Evolutionary conservation across 2,329 filamentous ascomycete species (phyloP).

Genomic region (Endothia cerciana): DNA sequence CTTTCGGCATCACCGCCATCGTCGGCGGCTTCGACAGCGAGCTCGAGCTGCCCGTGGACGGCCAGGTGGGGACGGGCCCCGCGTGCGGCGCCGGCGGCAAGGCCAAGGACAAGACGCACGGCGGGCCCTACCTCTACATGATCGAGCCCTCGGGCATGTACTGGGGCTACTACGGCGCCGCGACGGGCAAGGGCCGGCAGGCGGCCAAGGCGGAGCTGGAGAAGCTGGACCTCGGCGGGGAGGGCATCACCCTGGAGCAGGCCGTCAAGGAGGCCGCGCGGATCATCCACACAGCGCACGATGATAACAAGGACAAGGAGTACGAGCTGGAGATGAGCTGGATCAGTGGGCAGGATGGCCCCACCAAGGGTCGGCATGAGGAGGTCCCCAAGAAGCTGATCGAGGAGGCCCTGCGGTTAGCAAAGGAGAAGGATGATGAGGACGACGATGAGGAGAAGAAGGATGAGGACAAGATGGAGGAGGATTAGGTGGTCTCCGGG

Average conservation of each 20-base stretch:
- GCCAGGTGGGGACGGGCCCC: conserved; percentile 84
- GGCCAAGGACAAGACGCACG: conserved; percentile 72
- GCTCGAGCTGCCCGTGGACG: conserved; percentile 82
- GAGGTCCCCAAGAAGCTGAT: conserved; percentile 89
- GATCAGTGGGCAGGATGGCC: conserved; percentile 83
- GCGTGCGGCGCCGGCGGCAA: conserved; percentile 82
- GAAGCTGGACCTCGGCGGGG: conserved; percentile 87
- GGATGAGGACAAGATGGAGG: conserved; percentile 84
- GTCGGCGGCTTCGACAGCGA: conserved; percentile 93
- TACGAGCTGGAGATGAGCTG: conserved; percentile 99
- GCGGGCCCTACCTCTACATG: conserved; percentile 96
- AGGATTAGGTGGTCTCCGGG: conserved; percentile 40
- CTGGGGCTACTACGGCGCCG: conserved; percentile 99
- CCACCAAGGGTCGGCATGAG: conserved; percentile 89
- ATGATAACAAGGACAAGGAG: conserved; percentile 99
- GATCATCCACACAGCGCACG: conserved; percentile 97
- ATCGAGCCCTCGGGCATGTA: conserved; percentile 96
- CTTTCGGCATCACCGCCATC: conserved; percentile 95
- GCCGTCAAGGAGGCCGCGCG: conserved; percentile 94
- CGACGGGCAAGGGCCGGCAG: conserved; percentile 95
- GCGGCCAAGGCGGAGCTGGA: conserved; percentile 97
- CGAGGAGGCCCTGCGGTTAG: conserved; percentile 90
- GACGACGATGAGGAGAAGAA: conserved; percentile 76
- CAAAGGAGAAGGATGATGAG: conserved; percentile 83
- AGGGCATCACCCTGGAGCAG: conserved; percentile 77